phyloP scores from a whole-genome alignment of 1,284 basidiomycete species.

The Irpex sp. region DNA sequence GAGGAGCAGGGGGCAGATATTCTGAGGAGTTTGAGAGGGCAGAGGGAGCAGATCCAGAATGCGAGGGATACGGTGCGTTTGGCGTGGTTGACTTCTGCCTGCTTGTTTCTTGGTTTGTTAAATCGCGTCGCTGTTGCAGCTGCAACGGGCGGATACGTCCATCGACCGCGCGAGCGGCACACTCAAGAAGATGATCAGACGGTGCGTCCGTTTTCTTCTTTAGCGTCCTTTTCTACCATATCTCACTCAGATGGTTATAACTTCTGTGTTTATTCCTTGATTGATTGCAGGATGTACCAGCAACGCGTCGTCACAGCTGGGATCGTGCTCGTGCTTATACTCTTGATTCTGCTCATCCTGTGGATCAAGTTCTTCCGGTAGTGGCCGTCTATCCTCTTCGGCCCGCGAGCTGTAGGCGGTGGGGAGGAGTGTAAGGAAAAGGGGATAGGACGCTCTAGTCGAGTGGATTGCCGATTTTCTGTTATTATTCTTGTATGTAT shows the following conservation, averaged over 20 bases:
- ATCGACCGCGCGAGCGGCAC: constrained; percentile 73
- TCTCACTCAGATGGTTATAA: neutral
- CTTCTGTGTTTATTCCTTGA: constrained; percentile 20
- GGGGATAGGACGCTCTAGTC: no score
- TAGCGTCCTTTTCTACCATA: no score
- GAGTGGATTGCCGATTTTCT: no score
- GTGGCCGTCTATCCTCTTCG: neutral
- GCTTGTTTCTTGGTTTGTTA: neutral
- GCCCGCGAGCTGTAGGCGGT: no score
- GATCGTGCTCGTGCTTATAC: constrained; percentile 63
- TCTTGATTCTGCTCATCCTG: constrained; percentile 65
- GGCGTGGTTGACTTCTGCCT: neutral
- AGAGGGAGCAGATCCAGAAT: constrained; percentile 95
- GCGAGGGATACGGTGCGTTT: constrained; percentile 77
- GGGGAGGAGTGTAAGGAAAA: no score
- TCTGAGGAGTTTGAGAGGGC: constrained; percentile 76
- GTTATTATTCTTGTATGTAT: no score
- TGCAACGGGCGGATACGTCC: constrained; percentile 63
- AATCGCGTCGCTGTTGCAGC: constrained; percentile 29
- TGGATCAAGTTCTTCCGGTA: constrained; percentile 60
- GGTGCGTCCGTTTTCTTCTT: constrained; percentile 36
- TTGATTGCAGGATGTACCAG: constrained; percentile 72
- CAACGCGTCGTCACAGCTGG: constrained; percentile 67
- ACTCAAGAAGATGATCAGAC: constrained; percentile 71
- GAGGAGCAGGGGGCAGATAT: constrained; percentile 95